Conservation (phyloP, 1,139 yeast genomes). For the Kazachstania sp. region DNA sequence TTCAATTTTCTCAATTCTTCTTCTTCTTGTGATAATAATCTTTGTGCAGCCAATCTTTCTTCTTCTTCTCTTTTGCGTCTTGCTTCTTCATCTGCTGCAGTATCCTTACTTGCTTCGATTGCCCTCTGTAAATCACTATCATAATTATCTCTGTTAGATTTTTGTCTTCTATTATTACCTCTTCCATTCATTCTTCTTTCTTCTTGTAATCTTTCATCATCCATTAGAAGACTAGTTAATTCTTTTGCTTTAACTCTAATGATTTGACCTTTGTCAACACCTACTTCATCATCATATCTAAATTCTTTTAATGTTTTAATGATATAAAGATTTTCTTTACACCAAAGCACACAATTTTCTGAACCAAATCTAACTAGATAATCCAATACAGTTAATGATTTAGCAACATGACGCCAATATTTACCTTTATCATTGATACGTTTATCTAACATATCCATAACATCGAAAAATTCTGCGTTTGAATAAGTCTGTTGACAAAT, state of each 20-base stretch:
- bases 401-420: constrained; percentile 96
- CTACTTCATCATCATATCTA: constrained; percentile 70
- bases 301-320: constrained; percentile 90
- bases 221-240: constrained; percentile 66
- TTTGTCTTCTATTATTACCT: constrained; percentile 20
- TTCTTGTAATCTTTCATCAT: constrained; percentile 71
- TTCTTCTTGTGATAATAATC: constrained; percentile 81
- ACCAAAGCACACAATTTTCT: constrained; percentile 90
- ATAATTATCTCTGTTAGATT: constrained; percentile 30
- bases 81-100: constrained; percentile 80
- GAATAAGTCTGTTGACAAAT: constrained; percentile 69
- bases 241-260: constrained; percentile 90
- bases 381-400: constrained; percentile 80
- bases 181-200: constrained; percentile 48
- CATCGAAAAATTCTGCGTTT: constrained; percentile 70
- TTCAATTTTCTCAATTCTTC: constrained; percentile 54
- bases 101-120: constrained; percentile 66
- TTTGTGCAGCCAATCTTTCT: constrained; percentile 72
- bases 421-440: constrained; percentile 94
- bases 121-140: constrained; percentile 84
- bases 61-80: constrained; percentile 43
- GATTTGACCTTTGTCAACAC: constrained; percentile 82
- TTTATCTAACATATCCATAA: constrained; percentile 93
- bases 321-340: constrained; percentile 80
- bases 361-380: constrained; percentile 81